phyloP scores from a whole-genome alignment of 1,139 yeast genomes.

The Ogataea hybrid region DNA sequence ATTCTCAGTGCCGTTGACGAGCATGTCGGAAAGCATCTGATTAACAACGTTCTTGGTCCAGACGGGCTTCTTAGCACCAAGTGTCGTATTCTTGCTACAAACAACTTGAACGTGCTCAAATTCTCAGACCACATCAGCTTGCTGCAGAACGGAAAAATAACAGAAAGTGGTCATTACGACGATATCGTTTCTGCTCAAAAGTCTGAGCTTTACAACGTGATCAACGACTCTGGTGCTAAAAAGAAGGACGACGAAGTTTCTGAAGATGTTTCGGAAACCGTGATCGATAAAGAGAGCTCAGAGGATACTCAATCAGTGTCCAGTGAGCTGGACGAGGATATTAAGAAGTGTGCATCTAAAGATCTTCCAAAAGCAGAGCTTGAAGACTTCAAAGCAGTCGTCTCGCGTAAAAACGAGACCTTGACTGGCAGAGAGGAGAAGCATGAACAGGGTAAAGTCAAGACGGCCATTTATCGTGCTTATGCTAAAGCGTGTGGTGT shows the following conservation, averaged over 20 bases:
- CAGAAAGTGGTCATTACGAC: slow-evolving; percentile 73
- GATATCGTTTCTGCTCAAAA: slow-evolving; percentile 49
- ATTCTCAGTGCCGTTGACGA: slow-evolving; percentile 95
- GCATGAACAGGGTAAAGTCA: slow-evolving; percentile 90
- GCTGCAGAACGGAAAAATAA: slow-evolving; percentile 71
- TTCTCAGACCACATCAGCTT: slow-evolving; percentile 73
- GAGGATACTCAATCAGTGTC: slow-evolving; percentile 23
- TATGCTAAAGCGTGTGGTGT: slow-evolving; percentile 90
- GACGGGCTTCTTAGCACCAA: slow-evolving; percentile 74
- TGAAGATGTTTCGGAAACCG: slow-evolving; percentile 17
- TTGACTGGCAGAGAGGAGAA: slow-evolving; percentile 59
- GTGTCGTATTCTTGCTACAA: slow-evolving; percentile 83
- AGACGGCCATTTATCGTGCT: slow-evolving; percentile 79
- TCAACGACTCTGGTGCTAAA: slow-evolving; percentile 36
- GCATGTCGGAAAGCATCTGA: slow-evolving; percentile 85
- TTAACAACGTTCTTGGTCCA: slow-evolving; percentile 77
- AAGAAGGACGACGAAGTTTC: slow-evolving; percentile 25
- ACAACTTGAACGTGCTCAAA: slow-evolving; percentile 79
- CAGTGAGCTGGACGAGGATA: slow-evolving; percentile 33
- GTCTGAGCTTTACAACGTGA: slow-evolving; percentile 30
- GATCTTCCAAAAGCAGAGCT: slow-evolving; percentile 28
- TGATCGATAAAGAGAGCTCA: slow-evolving; percentile 27
- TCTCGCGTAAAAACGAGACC: slow-evolving; percentile 42
- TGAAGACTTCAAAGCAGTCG: slow-evolving; percentile 28
- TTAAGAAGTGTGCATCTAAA: slow-evolving; percentile 25